Evolutionary conservation across 1,284 basidiomycete species (phyloP), one percentile per base, ranked within the genome.

Genomic region (Exobasidium rhododendri): DNA sequence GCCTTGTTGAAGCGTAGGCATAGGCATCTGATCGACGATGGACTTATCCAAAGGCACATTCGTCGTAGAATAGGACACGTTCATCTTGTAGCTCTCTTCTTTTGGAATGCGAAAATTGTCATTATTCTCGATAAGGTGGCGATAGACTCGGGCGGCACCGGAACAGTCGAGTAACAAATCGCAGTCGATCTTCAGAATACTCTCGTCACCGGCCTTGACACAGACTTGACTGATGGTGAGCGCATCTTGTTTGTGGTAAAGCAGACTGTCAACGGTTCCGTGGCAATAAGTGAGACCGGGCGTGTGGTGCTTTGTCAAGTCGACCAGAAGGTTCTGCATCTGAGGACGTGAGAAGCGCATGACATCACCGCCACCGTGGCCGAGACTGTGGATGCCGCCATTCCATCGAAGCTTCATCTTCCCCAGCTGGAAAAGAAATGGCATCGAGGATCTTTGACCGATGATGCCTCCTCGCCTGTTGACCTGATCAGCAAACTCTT

Each of bases 131-230:
- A 51, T 10, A 11, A 51, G 20, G 13, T 29, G 49, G 13, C 49
- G 49, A 51, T 51, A 51, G 13, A 51, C 49, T 10, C 28, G 10
- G 11, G 49, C 49, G 20, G 49, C 11, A 20, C 49, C 49, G 13
- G 49, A 51, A 29, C 49, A 51, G 20, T 51, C 49, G 24, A 51
- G 11, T 11, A 51, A 22, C 20, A 43, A 43, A 51, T n/a, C n/a
- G n/a, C n/a, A 22, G 43, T n/a, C 43, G 43, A 14, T 14, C 14
- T 44, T 44, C 43, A 44, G 43, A 14, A 22, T 44, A 14, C 14
- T 44, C 43, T n/a, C 43, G n/a, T 44, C 43, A 44, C 22, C 14
- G 43, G n/a, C 14, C 43, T 14, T n/a, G 43, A 44, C 43, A 44
- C 22, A 22, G 14, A 44, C 43, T n/a, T 44, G 43, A 22, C 43